phyloP scores from a whole-genome alignment of 768 basidiomycete genomes.

The Naganishia onofrii region DNA sequence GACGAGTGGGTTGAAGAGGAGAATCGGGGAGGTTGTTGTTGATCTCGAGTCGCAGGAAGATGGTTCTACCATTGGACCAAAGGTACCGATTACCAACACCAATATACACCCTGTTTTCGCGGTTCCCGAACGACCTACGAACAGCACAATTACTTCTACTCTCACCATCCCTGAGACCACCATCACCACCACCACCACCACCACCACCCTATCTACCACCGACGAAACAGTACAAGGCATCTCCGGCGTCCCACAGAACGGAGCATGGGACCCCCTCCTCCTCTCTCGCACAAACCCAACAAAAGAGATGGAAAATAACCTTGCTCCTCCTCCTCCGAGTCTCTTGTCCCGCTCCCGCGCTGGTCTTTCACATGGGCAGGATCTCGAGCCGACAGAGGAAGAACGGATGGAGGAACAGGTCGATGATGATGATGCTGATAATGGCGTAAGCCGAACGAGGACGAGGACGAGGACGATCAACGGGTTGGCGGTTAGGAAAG shows the following conservation, averaged over 20 bases:
- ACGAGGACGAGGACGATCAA: too few species aligned
- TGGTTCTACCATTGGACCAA: background rate
- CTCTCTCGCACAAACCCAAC: slow-evolving; percentile 4
- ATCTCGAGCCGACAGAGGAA: background rate
- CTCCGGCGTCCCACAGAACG: slow-evolving; percentile 5
- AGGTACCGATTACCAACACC: background rate
- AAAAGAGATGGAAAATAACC: slow-evolving; percentile 24
- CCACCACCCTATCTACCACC: too few species aligned
- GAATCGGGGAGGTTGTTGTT: background rate
- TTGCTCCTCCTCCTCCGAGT: background rate
- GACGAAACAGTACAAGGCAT: background rate
- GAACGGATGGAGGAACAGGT: slow-evolving; percentile 1
- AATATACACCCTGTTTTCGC: background rate
- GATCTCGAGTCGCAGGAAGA: background rate
- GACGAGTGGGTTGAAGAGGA: background rate
- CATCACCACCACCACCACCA: too few species aligned
- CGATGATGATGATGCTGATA: background rate
- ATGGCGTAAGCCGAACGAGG: background rate
- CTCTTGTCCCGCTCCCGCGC: too few species aligned
- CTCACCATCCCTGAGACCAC: too few species aligned
- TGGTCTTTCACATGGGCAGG: too few species aligned
- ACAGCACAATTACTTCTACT: background rate
- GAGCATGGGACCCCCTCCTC: background rate
- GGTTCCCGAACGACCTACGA: background rate
- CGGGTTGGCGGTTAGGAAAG: slow-evolving; percentile 2